Base-by-base conservation (phyloP, 768 basidiomycete genomes). In the Suillus cothurnatus region DNA sequence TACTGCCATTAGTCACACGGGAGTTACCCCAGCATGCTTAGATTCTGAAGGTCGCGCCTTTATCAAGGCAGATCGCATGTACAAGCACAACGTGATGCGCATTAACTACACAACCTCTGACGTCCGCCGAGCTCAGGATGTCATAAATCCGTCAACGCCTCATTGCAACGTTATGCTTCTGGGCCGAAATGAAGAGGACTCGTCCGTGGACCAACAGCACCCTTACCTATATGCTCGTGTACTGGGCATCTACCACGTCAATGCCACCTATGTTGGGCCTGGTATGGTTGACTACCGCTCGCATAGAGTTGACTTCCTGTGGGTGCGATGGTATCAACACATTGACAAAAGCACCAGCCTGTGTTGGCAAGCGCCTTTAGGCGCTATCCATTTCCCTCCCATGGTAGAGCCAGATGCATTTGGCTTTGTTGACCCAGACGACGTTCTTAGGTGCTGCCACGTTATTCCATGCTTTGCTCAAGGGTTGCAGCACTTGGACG, bases 161-260 rank as follows among this genome's bases (percentile, higher is more conserved):
- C 50, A 52, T 28, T 52, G 50, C 17, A 62, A 66, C 31, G 14
- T 61, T 17, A 63, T 41, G 31, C 23, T 41, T 6, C 26, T 57
- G 12, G 26, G 17, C 26, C 6, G 6, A 41, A 6, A 5, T 17
- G 6, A 6, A 1, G 15, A 41, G n/a, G 11, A 23, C 47, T 47
- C 47, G 5, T 11, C 45, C 3, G 4, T 12, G 4, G 1, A 3
- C 23, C 7, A 23, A 28, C 14, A 21, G 4, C 62, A 63, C 17
- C 65, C 62, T 7, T 66, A 55, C 14, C 26, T n/a, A 6, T 63
- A 66, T n/a, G 55, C 62, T 26, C 39, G 19, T 1, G 56, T 66
- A 6, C 26, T 72, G 12, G 67, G 71, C 38, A 65, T 73, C 2
- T 73, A 64, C 60, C 72, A 73, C 47, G 71, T 63, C 17, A 63